Conservation (phyloP, 139 green algal species). For the Edaphochlamys debaryana region DNA sequence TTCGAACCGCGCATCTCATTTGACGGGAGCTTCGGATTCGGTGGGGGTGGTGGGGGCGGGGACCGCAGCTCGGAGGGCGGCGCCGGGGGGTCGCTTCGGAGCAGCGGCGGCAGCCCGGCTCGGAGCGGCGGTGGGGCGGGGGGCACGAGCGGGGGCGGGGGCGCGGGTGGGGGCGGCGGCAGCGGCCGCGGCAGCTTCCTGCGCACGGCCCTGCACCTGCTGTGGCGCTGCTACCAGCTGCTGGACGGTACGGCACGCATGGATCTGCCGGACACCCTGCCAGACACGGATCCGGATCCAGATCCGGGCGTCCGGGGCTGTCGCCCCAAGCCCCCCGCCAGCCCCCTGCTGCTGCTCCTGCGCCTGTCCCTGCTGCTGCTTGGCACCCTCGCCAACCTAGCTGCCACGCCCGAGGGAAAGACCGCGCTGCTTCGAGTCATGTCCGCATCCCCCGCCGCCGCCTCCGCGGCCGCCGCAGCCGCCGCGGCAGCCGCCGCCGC, state of each 20-base stretch:
- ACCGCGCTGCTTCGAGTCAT: conserved; percentile 17
- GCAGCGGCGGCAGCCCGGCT: background rate
- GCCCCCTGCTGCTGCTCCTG: conserved; percentile 20
- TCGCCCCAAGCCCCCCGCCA: background rate
- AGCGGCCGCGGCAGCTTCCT: conserved; percentile 1
- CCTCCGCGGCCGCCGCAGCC: too few species aligned
- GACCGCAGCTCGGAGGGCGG: too few species aligned
- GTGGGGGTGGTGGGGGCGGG: too few species aligned
- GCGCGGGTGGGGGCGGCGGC: background rate
- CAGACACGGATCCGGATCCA: background rate
- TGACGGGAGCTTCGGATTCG: too few species aligned
- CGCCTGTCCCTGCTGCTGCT: conserved; percentile 26
- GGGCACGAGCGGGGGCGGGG: background rate
- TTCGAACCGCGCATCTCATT: too few species aligned
- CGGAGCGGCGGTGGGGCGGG: background rate
- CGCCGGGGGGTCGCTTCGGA: too few species aligned
- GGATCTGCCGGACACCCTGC: conserved; percentile 25
- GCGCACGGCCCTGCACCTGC: background rate
- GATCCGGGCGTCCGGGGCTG: background rate
- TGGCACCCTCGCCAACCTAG: conserved; percentile 5
- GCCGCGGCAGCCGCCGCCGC: background rate
- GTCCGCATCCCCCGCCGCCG: background rate
- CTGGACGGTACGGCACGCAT: background rate
- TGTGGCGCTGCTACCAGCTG: conserved; percentile 25
- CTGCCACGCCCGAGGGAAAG: background rate